phyloP scores from a whole-genome alignment of 2,329 filamentous ascomycete species.

The Phialocephala subalpina region DNA sequence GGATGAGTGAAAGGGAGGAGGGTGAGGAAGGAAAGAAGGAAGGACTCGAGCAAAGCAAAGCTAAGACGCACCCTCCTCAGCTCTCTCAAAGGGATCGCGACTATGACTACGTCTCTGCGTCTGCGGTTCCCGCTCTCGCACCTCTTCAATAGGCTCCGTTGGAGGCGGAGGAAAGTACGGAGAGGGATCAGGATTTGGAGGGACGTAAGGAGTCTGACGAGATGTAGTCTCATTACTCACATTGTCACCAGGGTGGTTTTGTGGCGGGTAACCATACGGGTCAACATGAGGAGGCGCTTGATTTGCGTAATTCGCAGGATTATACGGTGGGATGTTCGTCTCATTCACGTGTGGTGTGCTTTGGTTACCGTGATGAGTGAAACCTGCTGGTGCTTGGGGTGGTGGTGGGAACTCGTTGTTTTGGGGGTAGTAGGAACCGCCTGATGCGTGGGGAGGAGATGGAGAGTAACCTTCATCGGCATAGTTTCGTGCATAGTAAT shows the following conservation, averaged over 20 bases:
- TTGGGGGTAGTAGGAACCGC: constrained; percentile 43
- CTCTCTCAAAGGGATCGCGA: constrained; percentile 29
- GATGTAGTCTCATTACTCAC: constrained; percentile 41
- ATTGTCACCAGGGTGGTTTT: constrained; percentile 40
- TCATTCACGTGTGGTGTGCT: constrained; percentile 37
- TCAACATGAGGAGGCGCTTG: constrained; percentile 34
- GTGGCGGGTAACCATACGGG: constrained; percentile 36
- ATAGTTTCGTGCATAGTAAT: constrained; percentile 41
- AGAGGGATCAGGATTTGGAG: constrained; percentile 27
- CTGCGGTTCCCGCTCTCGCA: not conserved
- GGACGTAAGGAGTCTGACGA: constrained; percentile 24
- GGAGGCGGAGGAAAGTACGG: constrained; percentile 42
- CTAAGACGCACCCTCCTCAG: constrained; percentile 41
- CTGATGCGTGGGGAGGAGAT: constrained; percentile 45
- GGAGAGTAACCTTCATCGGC: constrained; percentile 43
- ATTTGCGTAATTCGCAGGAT: constrained; percentile 42
- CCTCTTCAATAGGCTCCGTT: constrained; percentile 34
- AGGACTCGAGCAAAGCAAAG: constrained; percentile 7
- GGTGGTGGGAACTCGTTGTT: constrained; percentile 38
- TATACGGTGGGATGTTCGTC: constrained; percentile 39
- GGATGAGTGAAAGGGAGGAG: constrained; percentile 13
- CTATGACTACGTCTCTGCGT: constrained; percentile 35
- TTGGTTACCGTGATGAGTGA: constrained; percentile 36
- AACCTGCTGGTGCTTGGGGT: constrained; percentile 32
- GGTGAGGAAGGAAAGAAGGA: constrained; percentile 18